Evolutionary conservation across 495 filamentous ascomycete genomes (phyloP).

Genomic region (Aspergillus haitiensis): DNA sequence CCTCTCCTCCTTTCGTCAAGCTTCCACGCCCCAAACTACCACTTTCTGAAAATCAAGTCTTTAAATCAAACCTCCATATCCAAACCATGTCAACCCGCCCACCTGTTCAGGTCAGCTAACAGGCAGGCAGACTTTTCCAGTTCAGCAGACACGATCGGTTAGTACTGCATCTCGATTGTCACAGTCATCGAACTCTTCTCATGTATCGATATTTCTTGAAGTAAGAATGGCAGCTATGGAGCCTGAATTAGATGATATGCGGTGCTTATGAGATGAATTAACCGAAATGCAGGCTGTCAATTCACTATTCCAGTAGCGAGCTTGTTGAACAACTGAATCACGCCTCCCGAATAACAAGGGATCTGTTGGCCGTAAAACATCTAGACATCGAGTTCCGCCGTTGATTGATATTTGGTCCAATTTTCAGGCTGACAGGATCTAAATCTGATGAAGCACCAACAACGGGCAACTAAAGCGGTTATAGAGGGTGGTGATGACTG

Average conservation of each 20-base stretch:
- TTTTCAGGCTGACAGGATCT: no score
- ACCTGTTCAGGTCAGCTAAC: not conserved
- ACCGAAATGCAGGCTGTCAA: not conserved
- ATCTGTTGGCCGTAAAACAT: no score
- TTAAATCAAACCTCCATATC: no score
- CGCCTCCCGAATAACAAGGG: not conserved
- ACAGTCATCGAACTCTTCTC: not conserved
- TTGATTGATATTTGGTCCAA: no score
- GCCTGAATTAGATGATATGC: not conserved
- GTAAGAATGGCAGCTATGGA: not conserved
- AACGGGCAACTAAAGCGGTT: not conserved
- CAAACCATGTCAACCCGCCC: not conserved
- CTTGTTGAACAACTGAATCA: conserved; percentile 1
- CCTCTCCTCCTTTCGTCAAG: no score
- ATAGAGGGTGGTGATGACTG: not conserved
- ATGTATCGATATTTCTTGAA: not conserved
- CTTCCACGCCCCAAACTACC: no score
- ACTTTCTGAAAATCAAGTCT: no score
- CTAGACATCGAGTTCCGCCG: no score
- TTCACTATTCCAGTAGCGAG: not conserved
- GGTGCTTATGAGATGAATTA: not conserved
- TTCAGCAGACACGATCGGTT: not conserved
- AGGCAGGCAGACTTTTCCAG: not conserved
- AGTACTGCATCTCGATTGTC: not conserved
- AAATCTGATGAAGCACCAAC: not conserved